Percentiles rank a stretch among this genome's conserved stretches.
Conservation (phyloP, 139 green algal species). For the Auxenochlorella pyrenoidosa region DNA sequence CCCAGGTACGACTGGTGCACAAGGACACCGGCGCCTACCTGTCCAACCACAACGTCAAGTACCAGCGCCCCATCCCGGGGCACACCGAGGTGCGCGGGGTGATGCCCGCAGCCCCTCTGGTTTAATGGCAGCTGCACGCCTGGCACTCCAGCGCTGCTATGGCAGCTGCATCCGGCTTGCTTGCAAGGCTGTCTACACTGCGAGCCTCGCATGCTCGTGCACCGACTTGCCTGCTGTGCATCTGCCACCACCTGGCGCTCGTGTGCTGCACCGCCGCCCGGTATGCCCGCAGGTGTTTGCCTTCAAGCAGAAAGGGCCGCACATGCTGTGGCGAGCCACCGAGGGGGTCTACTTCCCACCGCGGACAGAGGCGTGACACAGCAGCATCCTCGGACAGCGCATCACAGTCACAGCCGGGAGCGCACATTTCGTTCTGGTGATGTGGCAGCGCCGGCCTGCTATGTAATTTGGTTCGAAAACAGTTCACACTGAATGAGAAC, state of each 20-base stretch:
- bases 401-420: too few species aligned
- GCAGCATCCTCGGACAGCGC: not conserved
- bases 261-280: too few species aligned
- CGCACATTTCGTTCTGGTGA: not conserved
- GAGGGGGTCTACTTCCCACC: constrained; percentile 45
- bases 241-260: too few species aligned
- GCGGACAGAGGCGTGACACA: not conserved
- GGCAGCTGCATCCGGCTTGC: too few species aligned
- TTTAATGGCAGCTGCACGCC: too few species aligned
- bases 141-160: too few species aligned
- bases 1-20: constrained; percentile 29
- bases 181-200: too few species aligned
- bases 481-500: too few species aligned
- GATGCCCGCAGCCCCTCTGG: not conserved
- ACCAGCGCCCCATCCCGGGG: constrained; percentile 45
- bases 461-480: not conserved
- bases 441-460: not conserved
- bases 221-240: too few species aligned
- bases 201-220: too few species aligned
- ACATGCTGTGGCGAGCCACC: constrained; percentile 27
- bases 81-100: constrained; percentile 31
- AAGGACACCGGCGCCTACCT: constrained; percentile 46
- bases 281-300: constrained; percentile 2
- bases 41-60: constrained; percentile 34
- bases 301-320: not conserved